Conservation (phyloP, 495 filamentous ascomycete species). For the Choiromyces venosus region DNA sequence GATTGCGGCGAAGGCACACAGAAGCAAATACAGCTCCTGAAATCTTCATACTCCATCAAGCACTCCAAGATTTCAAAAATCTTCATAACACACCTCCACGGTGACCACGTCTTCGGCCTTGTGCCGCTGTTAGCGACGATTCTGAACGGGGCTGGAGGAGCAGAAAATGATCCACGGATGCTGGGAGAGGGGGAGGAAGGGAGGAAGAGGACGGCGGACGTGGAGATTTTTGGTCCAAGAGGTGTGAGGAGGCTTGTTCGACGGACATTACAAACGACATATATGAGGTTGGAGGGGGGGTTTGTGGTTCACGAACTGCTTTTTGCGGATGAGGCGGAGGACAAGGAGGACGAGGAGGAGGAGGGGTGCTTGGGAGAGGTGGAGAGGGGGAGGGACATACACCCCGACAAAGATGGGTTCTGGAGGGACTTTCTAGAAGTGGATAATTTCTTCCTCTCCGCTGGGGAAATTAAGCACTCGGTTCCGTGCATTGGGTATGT, state of each 20-base stretch:
- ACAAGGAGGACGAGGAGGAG: conserved; percentile 14
- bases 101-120: conserved; percentile 37
- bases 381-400: conserved; percentile 19
- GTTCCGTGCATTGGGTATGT: conserved; percentile 34
- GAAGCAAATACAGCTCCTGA: conserved; percentile 30
- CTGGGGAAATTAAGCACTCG: conserved; percentile 26
- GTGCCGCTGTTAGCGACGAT: conserved; percentile 33
- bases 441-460: conserved; percentile 25
- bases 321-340: conserved; percentile 10
- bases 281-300: conserved; percentile 22
- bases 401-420: conserved; percentile 9
- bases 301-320: conserved; percentile 35
- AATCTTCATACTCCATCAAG: conserved; percentile 12
- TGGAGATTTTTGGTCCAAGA: conserved; percentile 32
- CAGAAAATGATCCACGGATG: conserved; percentile 21
- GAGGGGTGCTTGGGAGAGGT: conserved; percentile 16
- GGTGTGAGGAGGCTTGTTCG: conserved; percentile 30
- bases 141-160: conserved; percentile 33
- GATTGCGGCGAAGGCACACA: conserved; percentile 38
- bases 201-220: conserved; percentile 1
- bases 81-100: conserved; percentile 39
- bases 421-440: conserved; percentile 14
- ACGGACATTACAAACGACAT: conserved; percentile 15
- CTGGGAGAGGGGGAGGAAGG: not conserved
- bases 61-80: conserved; percentile 31